Evolutionary conservation across 331 rosid species (phyloP), one percentile per base, ranked within the genome.

Genomic region (Cydonia oblonga): DNA sequence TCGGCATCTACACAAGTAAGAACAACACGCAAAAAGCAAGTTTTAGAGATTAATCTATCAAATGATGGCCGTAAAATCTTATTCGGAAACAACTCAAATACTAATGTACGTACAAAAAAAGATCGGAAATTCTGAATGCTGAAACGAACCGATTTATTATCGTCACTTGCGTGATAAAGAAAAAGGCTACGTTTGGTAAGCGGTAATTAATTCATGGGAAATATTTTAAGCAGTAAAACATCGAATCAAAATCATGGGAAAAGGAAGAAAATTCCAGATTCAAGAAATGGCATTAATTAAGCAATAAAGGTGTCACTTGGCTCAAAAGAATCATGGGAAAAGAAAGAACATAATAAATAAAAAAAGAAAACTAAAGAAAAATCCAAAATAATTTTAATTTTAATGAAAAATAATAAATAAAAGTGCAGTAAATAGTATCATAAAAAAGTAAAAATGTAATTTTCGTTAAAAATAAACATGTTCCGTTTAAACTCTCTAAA

Each of bases 1-100:
- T 3, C 98, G 98, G 74, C 98, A 93, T 72, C 98, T 93, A 61
- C 20, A 6, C 10, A 68, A 38, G 40, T 12, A 74, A 29, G 71
- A 59, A 61, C 44, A 64, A 19, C 12, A 51, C 2, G 66, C 33
- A 40, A 44, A 12, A 12, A 69, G 12, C 9, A 4, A 44, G 44
- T 3, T 42, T 38, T 29, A 38, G 70, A 18, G 16, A 66, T 1
- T 51, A 57, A 6, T n/a, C 12, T 16, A 4, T 7, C 63, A 40
- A 6, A 29, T 46, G 13, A 33, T 15, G 30, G 30, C 10, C 23
- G 2, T 35, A 29, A 60, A 60, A 19, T 28, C 38, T 60, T 7
- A 16, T 25, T 28, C 5, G 14, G 66, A 40, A 40, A 40, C 54
- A 49, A 18, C 56, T 18, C 20, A 18, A 1, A n/a, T n/a, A n/a